Percentiles rank a stretch among this genome's conserved stretches.
Evolutionary conservation across 1,139 yeast species (phyloP).

Genomic region (Candida anutae): DNA sequence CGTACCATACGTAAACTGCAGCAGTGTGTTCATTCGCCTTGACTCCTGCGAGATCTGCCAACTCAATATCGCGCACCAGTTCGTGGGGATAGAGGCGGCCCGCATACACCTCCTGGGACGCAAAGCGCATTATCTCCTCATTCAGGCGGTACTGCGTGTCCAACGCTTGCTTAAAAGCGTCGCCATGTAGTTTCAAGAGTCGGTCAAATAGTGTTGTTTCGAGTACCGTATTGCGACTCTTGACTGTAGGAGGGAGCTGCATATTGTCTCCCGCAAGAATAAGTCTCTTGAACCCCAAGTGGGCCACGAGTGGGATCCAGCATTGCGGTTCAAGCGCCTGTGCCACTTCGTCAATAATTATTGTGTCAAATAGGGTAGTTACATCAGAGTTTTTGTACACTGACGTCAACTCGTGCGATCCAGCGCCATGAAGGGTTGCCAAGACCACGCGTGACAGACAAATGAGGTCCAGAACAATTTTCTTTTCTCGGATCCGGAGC

Average conservation of each 20-base stretch:
- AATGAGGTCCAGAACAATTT: conserved; percentile 53
- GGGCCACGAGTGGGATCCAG: conserved; percentile 85
- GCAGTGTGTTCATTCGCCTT: conserved; percentile 27
- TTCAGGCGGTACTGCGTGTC: conserved; percentile 88
- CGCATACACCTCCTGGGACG: conserved; percentile 61
- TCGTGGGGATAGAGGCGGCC: conserved; percentile 56
- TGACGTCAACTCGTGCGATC: conserved; percentile 56
- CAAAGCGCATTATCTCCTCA: conserved; percentile 64
- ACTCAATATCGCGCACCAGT: conserved; percentile 44
- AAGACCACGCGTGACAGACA: conserved; percentile 61
- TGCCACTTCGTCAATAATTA: conserved; percentile 91
- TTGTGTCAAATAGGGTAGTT: conserved; percentile 57
- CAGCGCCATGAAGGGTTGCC: conserved; percentile 84
- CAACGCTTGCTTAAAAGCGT: conserved; percentile 45
- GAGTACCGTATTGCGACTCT: conserved; percentile 32
- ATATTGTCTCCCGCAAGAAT: conserved; percentile 82
- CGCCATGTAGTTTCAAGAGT: conserved; percentile 45
- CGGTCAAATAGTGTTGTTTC: conserved; percentile 76
- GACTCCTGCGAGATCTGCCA: conserved; percentile 52
- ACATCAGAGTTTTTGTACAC: conserved; percentile 26
- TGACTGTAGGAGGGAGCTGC: conserved; percentile 79
- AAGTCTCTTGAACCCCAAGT: conserved; percentile 49
- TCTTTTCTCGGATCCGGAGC: conserved; percentile 55
- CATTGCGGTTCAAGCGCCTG: conserved; percentile 94
- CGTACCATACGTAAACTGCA: conserved; percentile 61